Evolutionary conservation across 306 rosid genomes (phyloP), one percentile per base, ranked within the genome.

Genomic region (Cercis canadensis): DNA sequence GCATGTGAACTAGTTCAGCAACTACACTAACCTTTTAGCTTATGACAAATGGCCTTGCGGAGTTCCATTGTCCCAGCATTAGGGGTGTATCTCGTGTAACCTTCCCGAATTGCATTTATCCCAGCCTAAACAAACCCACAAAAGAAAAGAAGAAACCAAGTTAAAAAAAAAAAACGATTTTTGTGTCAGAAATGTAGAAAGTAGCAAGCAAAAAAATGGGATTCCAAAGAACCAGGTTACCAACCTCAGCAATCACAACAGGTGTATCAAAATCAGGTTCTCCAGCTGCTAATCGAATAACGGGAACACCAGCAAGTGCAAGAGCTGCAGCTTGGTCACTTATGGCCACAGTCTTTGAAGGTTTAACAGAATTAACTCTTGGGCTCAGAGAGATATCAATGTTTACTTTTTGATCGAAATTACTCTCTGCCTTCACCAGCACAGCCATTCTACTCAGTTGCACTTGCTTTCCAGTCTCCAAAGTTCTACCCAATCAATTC

Each of bases 261-360:
- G 99, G 99, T 0, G 99, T 95, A 58, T 89, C 97, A 36, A 95
- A 95, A 83, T 95, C 96, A 2, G 99, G 92, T 47, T 95, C 96
- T 18, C 99, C 99, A 3, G 97, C 96, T 2, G 99, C 90, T 33
- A 95, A 70, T 8, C 90, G 86, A 64, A 95, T 95, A 45, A 95
- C 92, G 5, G 96, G 97, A 21, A 95, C 77, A 2, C 99, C 99
- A 2, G 99, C 91, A 63, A 84, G 86, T n/a, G 78, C 87, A 7
- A 95, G 97, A 50, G 96, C 91, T 0, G 92, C 86, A 60, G 97
- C 99, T 40, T 72, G 90, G 79, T 95, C 99, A 21, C 87, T 89
- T 14, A 95, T 87, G 24, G 92, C 96, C 19, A 95, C 85, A 0
- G 97, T 95, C 67, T 87, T 95, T 0, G 99, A 87, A 69, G 97